A percentile compares a stretch with the other conserved stretches of the same genome.
Evolutionary conservation across 371 early-diverging fungal genomes (phyloP).

Genomic region (Mucor ambiguus): DNA sequence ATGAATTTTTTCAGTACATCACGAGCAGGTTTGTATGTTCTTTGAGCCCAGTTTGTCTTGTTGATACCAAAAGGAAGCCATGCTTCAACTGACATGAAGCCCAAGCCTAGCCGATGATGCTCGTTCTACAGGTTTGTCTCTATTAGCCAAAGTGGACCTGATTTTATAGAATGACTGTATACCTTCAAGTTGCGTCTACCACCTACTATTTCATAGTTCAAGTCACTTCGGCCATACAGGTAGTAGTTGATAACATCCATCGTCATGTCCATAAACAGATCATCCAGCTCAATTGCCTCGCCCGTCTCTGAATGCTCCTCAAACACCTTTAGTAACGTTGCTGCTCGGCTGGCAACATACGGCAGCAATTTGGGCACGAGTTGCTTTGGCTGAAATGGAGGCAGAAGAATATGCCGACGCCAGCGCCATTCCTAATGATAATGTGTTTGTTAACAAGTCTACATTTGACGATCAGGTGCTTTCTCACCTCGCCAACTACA

Average conservation of each 20-base stretch:
- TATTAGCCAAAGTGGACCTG: background rate
- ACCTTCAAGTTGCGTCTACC: constrained; percentile 47
- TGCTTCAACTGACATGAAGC: constrained; percentile 46
- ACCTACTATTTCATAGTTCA: constrained; percentile 46
- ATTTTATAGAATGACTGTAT: background rate
- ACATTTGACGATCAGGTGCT: background rate
- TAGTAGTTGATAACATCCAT: constrained; percentile 56
- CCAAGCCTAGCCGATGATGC: constrained; percentile 42
- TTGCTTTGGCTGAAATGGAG: constrained; percentile 50
- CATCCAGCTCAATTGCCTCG: constrained; percentile 40
- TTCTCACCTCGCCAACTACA: constrained; percentile 42
- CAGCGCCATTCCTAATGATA: constrained; percentile 51
- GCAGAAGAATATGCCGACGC: constrained; percentile 50
- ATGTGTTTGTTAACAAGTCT: background rate
- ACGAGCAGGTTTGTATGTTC: constrained; percentile 37
- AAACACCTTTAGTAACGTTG: constrained; percentile 23
- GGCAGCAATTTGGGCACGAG: constrained; percentile 47
- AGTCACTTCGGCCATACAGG: constrained; percentile 45
- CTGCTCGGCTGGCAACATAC: constrained; percentile 36
- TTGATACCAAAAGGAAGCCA: constrained; percentile 52
- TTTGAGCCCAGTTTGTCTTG: constrained; percentile 48
- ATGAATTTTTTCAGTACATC: constrained; percentile 43
- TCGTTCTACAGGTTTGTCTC: constrained; percentile 21
- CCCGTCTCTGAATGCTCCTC: constrained; percentile 23
- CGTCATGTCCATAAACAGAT: constrained; percentile 41